These are phyloP conservation scores for Blepharisma undulans DNA, from an alignment of 169 alveolate genomes.

Conservation along the genomic window DNA sequence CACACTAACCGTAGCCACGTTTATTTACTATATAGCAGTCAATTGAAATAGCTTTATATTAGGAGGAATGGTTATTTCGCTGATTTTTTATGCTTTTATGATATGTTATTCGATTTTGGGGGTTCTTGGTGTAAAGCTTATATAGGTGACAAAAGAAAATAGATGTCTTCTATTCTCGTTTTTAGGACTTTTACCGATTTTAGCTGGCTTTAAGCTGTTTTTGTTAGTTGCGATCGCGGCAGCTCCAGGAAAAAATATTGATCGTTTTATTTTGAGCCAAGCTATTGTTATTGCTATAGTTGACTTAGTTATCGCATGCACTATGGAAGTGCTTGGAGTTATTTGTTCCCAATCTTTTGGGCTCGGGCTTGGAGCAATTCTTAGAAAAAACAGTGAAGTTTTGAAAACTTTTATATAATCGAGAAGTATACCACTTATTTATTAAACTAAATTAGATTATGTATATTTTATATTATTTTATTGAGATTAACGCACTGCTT, in stretches of 20 bases:
- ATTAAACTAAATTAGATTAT: neutral
- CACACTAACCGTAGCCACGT: neutral
- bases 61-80: neutral
- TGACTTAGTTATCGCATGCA: neutral
- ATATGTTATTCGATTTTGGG: neutral
- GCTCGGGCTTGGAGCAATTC: neutral
- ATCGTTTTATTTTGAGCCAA: neutral
- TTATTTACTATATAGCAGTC: slow-evolving; percentile 15
- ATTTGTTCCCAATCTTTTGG: neutral
- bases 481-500: neutral
- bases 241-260: neutral
- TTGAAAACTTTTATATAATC: neutral
- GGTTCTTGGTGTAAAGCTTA: neutral
- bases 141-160: slow-evolving; percentile 8
- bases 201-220: neutral
- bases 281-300: neutral
- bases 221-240: neutral
- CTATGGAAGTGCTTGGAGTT: neutral
- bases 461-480: neutral
- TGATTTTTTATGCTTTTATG: neutral
- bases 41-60: neutral
- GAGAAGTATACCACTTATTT: neutral
- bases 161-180: neutral
- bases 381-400: neutral
- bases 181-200: neutral